A percentile compares a stretch with the other conserved stretches of the same genome.
phyloP scores from a whole-genome alignment of 305 asterid genomes.

The Salvia sclarea region DNA sequence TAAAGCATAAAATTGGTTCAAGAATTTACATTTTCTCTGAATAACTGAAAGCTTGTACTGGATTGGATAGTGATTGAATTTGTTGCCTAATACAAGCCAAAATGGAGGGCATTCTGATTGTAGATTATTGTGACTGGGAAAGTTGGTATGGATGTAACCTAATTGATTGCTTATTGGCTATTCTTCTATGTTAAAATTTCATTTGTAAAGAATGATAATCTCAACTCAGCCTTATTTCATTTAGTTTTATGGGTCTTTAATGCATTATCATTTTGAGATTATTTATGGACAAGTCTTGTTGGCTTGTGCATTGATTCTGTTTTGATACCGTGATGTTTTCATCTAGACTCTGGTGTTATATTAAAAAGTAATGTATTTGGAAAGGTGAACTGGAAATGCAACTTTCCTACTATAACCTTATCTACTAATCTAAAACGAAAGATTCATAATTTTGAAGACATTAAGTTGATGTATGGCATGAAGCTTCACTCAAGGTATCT shows the following conservation, averaged over 20 bases:
- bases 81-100: not conserved
- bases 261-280: not conserved
- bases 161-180: not conserved
- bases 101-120: not conserved
- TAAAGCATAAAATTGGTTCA: not conserved
- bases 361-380: no score
- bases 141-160: not conserved
- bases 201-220: not conserved
- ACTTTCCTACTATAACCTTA: no score
- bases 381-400: no score
- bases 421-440: no score
- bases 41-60: not conserved
- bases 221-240: not conserved
- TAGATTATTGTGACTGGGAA: not conserved
- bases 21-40: not conserved
- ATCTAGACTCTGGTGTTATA: not conserved
- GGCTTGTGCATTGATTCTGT: not conserved
- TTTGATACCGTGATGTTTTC: not conserved
- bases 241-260: not conserved
- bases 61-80: not conserved
- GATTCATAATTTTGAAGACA: no score
- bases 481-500: no score
- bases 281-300: not conserved
- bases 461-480: no score
- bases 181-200: not conserved